Evolutionary conservation across 75 land plant species (phyloP).

Genomic region (Cunninghamia lanceolata): DNA sequence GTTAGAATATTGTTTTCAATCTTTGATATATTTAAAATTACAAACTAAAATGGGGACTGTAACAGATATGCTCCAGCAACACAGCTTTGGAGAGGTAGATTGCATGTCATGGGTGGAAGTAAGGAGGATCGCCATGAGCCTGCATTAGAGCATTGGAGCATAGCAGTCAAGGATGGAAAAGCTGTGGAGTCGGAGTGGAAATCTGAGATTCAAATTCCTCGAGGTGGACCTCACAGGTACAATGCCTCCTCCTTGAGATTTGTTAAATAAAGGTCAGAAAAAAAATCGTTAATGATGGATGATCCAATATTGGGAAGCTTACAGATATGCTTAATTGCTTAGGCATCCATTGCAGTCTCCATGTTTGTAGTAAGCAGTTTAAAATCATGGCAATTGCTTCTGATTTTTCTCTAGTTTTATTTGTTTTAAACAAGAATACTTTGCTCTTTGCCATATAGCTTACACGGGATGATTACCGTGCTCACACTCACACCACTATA

Average conservation of each 20-base stretch:
- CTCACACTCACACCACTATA: neutral
- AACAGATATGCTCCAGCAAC: conserved; percentile 45
- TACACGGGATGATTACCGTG: neutral
- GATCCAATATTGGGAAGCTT: neutral
- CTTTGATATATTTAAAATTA: neutral
- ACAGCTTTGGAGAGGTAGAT: conserved; percentile 35
- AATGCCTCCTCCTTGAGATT: neutral
- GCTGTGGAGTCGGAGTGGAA: conserved; percentile 33
- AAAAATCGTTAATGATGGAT: neutral
- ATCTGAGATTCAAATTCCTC: conserved; percentile 32
- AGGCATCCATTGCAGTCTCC: neutral
- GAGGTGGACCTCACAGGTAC: conserved; percentile 40
- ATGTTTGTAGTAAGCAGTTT: neutral
- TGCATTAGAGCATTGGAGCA: conserved; percentile 40
- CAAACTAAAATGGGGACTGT: neutral
- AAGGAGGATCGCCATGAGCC: conserved; percentile 39
- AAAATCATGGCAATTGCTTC: neutral
- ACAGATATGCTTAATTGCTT: neutral
- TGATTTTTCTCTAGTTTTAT: neutral
- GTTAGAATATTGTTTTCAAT: neutral
- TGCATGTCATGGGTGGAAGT: conserved; percentile 47
- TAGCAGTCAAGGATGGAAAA: conserved; percentile 31
- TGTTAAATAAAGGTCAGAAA: neutral
- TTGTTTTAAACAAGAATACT: no score
- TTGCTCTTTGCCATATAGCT: neutral